These are phyloP conservation scores for Colletotrichum aenigma DNA, from an alignment of 2,329 filamentous ascomycete genomes.

Conservation along the genomic window DNA sequence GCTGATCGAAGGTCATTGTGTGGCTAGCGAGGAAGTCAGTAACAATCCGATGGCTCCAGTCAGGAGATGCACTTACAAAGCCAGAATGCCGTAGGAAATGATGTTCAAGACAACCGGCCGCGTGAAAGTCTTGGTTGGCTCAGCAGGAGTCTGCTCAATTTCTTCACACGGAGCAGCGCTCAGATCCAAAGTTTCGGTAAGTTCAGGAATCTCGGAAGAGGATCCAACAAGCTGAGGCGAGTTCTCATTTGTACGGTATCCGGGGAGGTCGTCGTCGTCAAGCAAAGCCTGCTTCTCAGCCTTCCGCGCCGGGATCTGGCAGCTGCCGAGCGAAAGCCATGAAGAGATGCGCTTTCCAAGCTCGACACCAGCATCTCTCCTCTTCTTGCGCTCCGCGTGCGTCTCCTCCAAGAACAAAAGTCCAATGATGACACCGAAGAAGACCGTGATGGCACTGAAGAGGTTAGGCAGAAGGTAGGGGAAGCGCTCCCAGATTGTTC, in stretches of 20 bases:
- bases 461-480: constrained; percentile 93
- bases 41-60: not conserved
- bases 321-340: constrained; percentile 41
- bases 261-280: constrained; percentile 66
- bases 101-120: constrained; percentile 87
- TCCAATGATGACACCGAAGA: constrained; percentile 77
- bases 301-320: constrained; percentile 38
- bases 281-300: constrained; percentile 68
- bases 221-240: constrained; percentile 52
- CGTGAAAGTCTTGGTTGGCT: constrained; percentile 69
- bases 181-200: constrained; percentile 40
- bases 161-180: not conserved
- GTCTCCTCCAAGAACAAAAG: constrained; percentile 93
- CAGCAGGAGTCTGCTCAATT: not conserved
- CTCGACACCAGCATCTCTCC: constrained; percentile 77
- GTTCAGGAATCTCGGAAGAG: constrained; percentile 27
- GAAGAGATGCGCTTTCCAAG: constrained; percentile 73
- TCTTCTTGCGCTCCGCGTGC: constrained; percentile 79
- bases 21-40: constrained; percentile 63
- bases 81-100: constrained; percentile 86
- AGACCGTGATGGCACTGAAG: constrained; percentile 82
- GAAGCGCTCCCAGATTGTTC: constrained; percentile 82
- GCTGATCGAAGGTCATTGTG: constrained; percentile 94
- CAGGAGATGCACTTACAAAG: constrained; percentile 73
- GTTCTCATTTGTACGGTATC: constrained; percentile 67